These are phyloP conservation scores for Claviceps paspali DNA, from an alignment of 2,329 filamentous ascomycete species.

Conservation along the genomic window DNA sequence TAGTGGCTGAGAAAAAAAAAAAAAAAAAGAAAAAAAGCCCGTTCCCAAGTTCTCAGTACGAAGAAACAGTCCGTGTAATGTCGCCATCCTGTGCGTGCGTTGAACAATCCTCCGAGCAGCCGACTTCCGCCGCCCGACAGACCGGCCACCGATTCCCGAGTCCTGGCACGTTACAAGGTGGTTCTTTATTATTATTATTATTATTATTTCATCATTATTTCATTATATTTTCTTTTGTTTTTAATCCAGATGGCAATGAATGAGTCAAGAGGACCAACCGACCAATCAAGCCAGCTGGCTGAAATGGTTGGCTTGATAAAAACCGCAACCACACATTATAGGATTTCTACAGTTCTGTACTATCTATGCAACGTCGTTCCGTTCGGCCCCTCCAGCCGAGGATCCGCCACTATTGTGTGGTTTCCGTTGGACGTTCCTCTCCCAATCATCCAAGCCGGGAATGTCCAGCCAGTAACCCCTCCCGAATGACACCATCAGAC, in stretches of 20 bases:
- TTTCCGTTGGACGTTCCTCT: constrained; percentile 41
- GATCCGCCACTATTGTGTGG: constrained; percentile 26
- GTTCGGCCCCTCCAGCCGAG: constrained; percentile 20
- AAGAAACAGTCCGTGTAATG: too few relatives aligned
- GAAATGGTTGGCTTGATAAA: too few relatives aligned
- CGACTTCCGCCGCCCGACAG: constrained; percentile 8
- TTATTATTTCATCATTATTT: neutral
- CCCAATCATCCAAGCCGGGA: constrained; percentile 52
- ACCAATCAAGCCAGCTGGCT: too few relatives aligned
- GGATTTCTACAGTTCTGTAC: neutral
- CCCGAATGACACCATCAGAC: constrained; percentile 59
- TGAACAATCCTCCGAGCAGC: constrained; percentile 1
- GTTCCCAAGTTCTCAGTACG: too few relatives aligned
- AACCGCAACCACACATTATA: too few relatives aligned
- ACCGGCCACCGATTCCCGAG: constrained; percentile 5
- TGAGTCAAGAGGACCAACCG: too few relatives aligned
- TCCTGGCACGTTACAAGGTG: too few relatives aligned
- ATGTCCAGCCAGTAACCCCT: constrained; percentile 70
- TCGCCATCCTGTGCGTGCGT: constrained; percentile 5
- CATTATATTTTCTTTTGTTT: too few relatives aligned
- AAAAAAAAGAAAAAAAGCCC: too few relatives aligned
- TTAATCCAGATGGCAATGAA: too few relatives aligned
- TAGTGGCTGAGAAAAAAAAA: too few relatives aligned
- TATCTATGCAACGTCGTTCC: neutral
- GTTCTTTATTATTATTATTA: too few relatives aligned